These are phyloP conservation scores for Ganoderma sp. DNA, from an alignment of 1,284 basidiomycete species.

Conservation along the genomic window DNA sequence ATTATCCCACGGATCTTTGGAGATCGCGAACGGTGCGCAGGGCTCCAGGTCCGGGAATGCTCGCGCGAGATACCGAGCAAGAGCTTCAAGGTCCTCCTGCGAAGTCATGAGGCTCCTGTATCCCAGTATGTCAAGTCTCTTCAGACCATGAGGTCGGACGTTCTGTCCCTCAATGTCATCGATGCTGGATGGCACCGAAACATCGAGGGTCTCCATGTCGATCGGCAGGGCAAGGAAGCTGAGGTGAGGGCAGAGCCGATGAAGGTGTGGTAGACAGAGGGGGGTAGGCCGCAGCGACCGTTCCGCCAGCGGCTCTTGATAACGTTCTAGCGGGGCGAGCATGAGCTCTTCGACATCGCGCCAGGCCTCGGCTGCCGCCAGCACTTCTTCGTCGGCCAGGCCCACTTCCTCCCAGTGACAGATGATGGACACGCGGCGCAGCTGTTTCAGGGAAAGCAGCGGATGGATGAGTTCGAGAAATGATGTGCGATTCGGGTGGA, in stretches of 20 bases:
- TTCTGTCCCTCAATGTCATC: too few relatives aligned
- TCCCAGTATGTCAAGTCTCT: slow-evolving; percentile 6
- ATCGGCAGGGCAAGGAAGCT: slow-evolving; percentile 1
- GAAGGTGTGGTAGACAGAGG: not conserved
- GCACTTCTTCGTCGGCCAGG: not conserved
- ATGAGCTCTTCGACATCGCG: not conserved
- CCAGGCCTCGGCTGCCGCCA: not conserved
- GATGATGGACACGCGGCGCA: not conserved
- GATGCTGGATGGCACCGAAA: not conserved
- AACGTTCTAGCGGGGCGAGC: not conserved
- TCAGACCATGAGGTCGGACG: not conserved
- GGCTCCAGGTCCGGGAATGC: not conserved
- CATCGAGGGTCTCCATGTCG: not conserved
- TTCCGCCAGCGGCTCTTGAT: not conserved
- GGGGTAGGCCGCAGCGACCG: not conserved
- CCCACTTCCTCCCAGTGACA: not conserved
- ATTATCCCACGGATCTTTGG: not conserved
- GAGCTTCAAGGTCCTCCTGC: not conserved
- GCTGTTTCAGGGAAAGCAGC: not conserved
- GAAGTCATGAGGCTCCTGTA: not conserved
- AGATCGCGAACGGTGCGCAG: not conserved
- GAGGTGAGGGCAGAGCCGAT: not conserved
- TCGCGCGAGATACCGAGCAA: not conserved
- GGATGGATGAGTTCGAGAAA: not conserved
- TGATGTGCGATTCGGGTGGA: not conserved